Base-by-base conservation (phyloP, 306 rosid genomes). In the Inga laurina region DNA sequence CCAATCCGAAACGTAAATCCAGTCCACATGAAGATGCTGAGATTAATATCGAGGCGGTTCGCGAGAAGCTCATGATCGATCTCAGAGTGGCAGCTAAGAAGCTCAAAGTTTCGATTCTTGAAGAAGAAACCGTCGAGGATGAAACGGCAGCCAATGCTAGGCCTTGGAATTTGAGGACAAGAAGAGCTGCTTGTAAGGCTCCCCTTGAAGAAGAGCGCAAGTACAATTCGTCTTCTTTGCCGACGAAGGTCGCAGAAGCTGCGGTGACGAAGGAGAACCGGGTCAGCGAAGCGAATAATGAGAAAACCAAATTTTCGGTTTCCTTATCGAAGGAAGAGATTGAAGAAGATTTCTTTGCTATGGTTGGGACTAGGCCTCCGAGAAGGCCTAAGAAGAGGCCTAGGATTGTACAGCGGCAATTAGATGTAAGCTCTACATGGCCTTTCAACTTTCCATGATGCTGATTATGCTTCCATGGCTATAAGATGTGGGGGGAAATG, bases 91-190 rank as follows among this genome's bases (percentile, higher is more conserved):
- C 84, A 68, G 74, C 83, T 35, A 83, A 86, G 82, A 86, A 82
- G 69, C 88, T 82, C 74, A 84, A 86, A 78, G 76, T 86, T 57
- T 84, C 89, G 8, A 75, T 88, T 78, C 65, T 66, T 21, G 79
- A 84, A 4, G 83, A 84, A 70, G 82, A 70, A 5, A 76, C 16
- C 14, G 85, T 48, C 16, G 79, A 66, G 66, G 82, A 77, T 13
- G 85, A 83, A n/a, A 49, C 69, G 22, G 68, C 77, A 18, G 72
- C 82, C 70, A 81, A 72, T 81, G 83, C 79, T 3, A 67, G 79
- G 80, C 91, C 91, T 1, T 88, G 89, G 91, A 85, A 88, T 80
- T 72, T 85, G 64, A 81, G 91, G 84, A 81, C 89, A 7, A 43
- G 86, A 52, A 71, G 89, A 79, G 89, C 91, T 59, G 79, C 89